Base-by-base conservation (phyloP, 441 rosid genomes). In the Pelargonium fulgidum region DNA sequence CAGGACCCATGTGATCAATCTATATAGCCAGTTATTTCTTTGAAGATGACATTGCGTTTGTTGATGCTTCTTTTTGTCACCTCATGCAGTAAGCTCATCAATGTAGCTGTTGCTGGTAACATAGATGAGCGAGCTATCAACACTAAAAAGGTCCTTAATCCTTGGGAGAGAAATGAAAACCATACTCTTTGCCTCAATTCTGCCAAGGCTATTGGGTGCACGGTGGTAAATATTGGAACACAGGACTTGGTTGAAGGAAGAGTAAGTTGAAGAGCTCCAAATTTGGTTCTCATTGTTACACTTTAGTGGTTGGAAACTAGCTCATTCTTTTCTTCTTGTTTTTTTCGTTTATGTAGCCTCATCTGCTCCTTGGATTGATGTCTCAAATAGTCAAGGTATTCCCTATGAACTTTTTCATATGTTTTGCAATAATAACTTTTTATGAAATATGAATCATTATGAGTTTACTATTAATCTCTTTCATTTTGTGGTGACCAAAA, bases 161-260 rank as follows among this genome's bases (percentile, higher is more conserved):
- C 98, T 8, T 95, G 99, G 99, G 99, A 95, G 75, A 89, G 95
- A 79, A 92, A 92, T 80, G 98, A 95, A 78, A 95, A 95, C 68
- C 99, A 92, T 76, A 92, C 96, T 41, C 95, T 95, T 47, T 87
- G 96, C 77, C 99, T 95, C 59, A 95, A 95, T 78, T 95, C 99
- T 75, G 96, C 98, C 50, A 95, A 95, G 80, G 99, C 99, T 64
- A 95, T 95, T 76, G 99, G 99, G 39, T 92, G 99, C 78, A 95
- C 98, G 0, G 98, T 95, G 70, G 99, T 95, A 45, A 95, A 95
- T 77, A 95, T 95, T 59, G 99, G 99, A 42, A 84, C 95, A 11
- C 92, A 92, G 64, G 99, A 95, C 80, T 83, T 95, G 66, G 87
- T 83, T 75, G 97, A 92, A 89, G 99, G 87, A 70, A 90, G 98